These are phyloP conservation scores for Daedalea quercina DNA, from an alignment of 768 basidiomycete species.

Conservation along the genomic window DNA sequence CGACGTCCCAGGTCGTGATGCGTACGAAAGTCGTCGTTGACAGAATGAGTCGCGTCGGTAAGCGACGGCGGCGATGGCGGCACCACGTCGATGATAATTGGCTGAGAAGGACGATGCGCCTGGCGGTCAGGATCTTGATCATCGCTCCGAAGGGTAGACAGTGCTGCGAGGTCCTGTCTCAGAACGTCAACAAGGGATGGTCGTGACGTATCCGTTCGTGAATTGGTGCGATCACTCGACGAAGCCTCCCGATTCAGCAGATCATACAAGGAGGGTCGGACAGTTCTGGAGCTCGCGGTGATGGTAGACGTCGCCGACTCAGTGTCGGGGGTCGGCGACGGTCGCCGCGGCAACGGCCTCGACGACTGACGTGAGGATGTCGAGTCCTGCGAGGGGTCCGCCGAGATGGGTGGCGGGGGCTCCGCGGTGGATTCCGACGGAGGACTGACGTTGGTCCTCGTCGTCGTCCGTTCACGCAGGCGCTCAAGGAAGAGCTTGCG, in stretches of 20 bases:
- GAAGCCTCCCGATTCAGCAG: conserved; percentile 6
- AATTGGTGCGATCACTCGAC: background rate
- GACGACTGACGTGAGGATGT: background rate
- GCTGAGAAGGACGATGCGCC: background rate
- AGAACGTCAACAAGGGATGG: background rate
- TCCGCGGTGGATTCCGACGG: background rate
- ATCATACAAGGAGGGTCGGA: conserved; percentile 15
- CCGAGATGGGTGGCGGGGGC: background rate
- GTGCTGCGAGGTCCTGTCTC: background rate
- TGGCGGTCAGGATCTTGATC: background rate
- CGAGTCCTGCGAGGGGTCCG: background rate
- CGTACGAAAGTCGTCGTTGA: background rate
- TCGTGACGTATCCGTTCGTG: background rate
- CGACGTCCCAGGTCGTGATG: background rate
- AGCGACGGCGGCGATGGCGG: background rate
- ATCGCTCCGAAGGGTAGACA: background rate
- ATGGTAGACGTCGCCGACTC: conserved; percentile 2
- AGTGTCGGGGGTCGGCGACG: background rate
- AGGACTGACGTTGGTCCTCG: conserved; percentile 1
- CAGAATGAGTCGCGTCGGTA: background rate
- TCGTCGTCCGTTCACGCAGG: conserved; percentile 16
- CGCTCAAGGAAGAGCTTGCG: conserved; percentile 18
- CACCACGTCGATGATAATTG: background rate
- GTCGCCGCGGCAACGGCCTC: conserved; percentile 10
- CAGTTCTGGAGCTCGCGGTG: conserved; percentile 7